Percentiles rank a stretch among this genome's conserved stretches.
Evolutionary conservation across 441 rosid genomes (phyloP).

Genomic region (Sinapis alba): DNA sequence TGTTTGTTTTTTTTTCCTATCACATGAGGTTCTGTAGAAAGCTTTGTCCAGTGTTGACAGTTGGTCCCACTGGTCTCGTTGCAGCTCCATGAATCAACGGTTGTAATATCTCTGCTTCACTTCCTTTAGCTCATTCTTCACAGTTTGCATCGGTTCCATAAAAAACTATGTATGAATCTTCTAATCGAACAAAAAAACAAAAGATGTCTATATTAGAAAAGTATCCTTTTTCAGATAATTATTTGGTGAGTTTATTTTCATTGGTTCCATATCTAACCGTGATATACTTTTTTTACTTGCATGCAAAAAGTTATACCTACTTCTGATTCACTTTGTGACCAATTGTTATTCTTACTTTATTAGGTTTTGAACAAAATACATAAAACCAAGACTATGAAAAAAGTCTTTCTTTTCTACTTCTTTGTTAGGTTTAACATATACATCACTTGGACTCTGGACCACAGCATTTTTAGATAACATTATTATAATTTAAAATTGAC

Average conservation of each 20-base stretch:
- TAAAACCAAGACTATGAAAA: background rate
- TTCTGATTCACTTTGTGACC: constrained; percentile 6
- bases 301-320: constrained; percentile 8
- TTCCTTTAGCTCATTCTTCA: background rate
- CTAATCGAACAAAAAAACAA: background rate
- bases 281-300: background rate
- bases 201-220: background rate
- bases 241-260: background rate
- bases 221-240: background rate
- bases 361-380: background rate
- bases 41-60: background rate
- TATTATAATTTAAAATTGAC: background rate
- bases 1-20: background rate
- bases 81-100: background rate
- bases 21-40: background rate
- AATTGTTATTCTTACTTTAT: constrained; percentile 7
- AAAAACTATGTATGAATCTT: background rate
- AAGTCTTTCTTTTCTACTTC: background rate
- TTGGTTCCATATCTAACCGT: constrained; percentile 1
- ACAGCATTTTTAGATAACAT: background rate
- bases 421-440: constrained; percentile 16
- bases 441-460: constrained; percentile 14
- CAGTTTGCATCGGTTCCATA: background rate
- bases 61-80: background rate
- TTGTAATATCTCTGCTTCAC: background rate